Base-by-base conservation (phyloP, 179 eudicot genomes). In the Actinidia polygama region DNA sequence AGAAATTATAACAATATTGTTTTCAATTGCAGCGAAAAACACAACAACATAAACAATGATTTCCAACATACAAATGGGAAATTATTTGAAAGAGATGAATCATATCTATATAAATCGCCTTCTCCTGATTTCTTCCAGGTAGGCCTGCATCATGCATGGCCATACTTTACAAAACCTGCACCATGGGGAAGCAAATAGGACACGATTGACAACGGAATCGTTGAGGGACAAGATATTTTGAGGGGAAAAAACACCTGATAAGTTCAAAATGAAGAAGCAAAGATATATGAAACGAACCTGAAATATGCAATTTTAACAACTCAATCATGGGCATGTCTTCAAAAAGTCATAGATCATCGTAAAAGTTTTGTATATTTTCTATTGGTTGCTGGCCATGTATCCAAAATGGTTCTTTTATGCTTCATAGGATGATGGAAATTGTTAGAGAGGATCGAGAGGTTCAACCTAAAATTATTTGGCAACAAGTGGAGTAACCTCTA, bases 121-220 rank as follows among this genome's bases (percentile, higher is more conserved):
- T 85, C 92, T 92, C 87, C 98, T 88, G 58, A 96, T 96, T 82
- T 96, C 99, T 83, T 96, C 99, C 98, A 94, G 94, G 21, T 98
- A 96, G 93, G 81, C 94, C 99, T 54, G 94, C 98, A 23, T 95
- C 98, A 80, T 92, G 83, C 46, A 95, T 92, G 16, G 97, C 36
- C 36, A 30, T 94, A 84, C 88, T 94, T 86, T 93, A 97, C 87
- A 96, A 94, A 87, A 94, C 99, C 99, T 96, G 84, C 84, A 89
- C 58, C 64, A 79, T 8, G 81, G 76, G 80, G 54, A 78, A 80
- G 40, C 59, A 77, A 61, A 51, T 70, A 44, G 26, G 26, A 26
- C 30, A 23, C 10, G n/a, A 18, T 73, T 5, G 50, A 70, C 6
- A 49, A 7, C 15, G 8, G 57, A 66, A 21, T 21, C 21, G 46